phyloP scores from a whole-genome alignment of 495 filamentous ascomycete species.

The Hypoxylon lienhwacheense region DNA sequence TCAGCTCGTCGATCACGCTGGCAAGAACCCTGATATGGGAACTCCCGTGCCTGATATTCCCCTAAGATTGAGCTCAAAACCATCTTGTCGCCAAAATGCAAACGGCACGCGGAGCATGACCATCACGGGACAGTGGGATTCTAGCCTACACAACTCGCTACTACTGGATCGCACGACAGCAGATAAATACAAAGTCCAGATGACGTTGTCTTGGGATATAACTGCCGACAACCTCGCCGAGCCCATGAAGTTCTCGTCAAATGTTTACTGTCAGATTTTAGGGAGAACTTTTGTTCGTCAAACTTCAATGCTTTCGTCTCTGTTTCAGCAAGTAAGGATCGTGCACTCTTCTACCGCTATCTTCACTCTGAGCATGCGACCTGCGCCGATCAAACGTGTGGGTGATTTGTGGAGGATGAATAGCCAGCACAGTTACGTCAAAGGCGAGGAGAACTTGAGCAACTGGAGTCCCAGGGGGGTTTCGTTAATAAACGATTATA shows the following conservation, averaged over 20 bases:
- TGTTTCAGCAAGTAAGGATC: constrained; percentile 82
- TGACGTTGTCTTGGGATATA: constrained; percentile 82
- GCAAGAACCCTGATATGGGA: constrained; percentile 78
- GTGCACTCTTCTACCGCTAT: constrained; percentile 83
- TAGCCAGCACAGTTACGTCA: constrained; percentile 89
- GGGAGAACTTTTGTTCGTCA: constrained; percentile 82
- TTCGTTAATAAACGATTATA: constrained; percentile 81
- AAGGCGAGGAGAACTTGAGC: constrained; percentile 83
- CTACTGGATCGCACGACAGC: constrained; percentile 86
- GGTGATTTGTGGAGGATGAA: constrained; percentile 97
- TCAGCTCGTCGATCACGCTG: constrained; percentile 78
- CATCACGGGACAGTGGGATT: constrained; percentile 92
- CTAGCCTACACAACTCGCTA: constrained; percentile 84
- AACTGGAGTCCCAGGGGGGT: constrained; percentile 88
- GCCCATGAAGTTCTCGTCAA: constrained; percentile 81
- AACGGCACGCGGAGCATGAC: constrained; percentile 91
- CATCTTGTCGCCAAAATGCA: constrained; percentile 74
- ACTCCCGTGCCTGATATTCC: constrained; percentile 70
- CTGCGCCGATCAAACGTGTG: constrained; percentile 84
- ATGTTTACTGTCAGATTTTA: constrained; percentile 78
- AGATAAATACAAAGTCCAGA: constrained; percentile 88
- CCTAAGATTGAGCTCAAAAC: constrained; percentile 73
- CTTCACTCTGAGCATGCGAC: constrained; percentile 82
- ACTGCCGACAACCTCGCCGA: constrained; percentile 74
- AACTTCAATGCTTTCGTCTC: constrained; percentile 79